A percentile compares a stretch with the other conserved stretches of the same genome.
phyloP scores from a whole-genome alignment of 2,329 filamentous ascomycete genomes.

The Penicillium glabrum region DNA sequence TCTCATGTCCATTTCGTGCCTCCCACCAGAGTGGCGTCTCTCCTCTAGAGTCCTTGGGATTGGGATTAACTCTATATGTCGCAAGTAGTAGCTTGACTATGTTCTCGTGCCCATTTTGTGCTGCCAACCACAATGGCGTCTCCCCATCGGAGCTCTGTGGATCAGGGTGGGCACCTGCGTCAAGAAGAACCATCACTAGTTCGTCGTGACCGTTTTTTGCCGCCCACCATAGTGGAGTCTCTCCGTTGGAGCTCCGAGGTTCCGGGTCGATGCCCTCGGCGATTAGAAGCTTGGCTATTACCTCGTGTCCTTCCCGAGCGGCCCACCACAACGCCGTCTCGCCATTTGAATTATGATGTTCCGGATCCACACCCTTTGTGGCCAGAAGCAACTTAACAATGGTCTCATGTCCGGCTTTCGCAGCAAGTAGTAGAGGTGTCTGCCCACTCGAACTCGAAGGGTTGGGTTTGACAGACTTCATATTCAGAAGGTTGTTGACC shows the following conservation, averaged over 20 bases:
- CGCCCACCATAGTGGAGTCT: not conserved
- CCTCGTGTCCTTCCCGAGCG: not conserved
- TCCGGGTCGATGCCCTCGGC: not conserved
- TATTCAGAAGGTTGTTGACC: no score
- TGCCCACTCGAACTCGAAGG: no score
- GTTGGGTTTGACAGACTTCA: no score
- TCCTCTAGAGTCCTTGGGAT: not conserved
- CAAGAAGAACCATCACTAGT: slow-evolving; percentile 1
- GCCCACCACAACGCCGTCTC: no score
- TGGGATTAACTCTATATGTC: not conserved
- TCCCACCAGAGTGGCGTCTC: slow-evolving; percentile 3
- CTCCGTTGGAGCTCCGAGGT: not conserved
- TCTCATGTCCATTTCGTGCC: not conserved
- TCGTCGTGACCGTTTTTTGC: not conserved
- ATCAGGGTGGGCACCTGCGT: not conserved
- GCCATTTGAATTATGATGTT: no score
- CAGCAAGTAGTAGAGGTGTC: no score
- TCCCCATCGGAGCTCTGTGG: not conserved
- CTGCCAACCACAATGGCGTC: slow-evolving; percentile 4
- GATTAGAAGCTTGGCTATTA: not conserved
- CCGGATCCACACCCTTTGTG: no score
- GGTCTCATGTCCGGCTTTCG: no score
- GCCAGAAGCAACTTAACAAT: no score
- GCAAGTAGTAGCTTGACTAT: slow-evolving; percentile 3
- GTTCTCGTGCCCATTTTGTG: not conserved